Evolutionary conservation across 2,329 filamentous ascomycete species (phyloP).

Genomic region (Aspergillus unguis): DNA sequence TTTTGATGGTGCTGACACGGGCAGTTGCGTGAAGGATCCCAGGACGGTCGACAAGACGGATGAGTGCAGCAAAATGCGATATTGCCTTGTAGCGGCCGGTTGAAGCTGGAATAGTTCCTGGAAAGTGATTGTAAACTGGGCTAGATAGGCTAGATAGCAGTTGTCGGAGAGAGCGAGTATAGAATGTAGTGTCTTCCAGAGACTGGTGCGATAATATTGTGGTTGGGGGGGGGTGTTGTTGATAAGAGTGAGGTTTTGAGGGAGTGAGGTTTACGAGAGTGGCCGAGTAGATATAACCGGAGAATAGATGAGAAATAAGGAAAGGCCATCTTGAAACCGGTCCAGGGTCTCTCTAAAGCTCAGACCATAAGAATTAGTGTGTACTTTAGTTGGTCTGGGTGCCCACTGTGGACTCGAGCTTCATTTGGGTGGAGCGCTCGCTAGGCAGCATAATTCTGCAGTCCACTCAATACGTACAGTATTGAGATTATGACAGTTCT

Average conservation of each 20-base stretch:
- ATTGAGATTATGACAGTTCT: too few relatives aligned
- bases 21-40: background rate
- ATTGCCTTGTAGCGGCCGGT: constrained; percentile 4
- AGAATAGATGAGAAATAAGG: constrained; percentile 13
- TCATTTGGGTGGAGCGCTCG: constrained; percentile 15
- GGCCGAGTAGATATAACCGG: background rate
- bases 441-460: constrained; percentile 19
- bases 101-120: constrained; percentile 2
- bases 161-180: too few relatives aligned
- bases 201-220: constrained; percentile 11
- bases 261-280: constrained; percentile 1
- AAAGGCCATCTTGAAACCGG: constrained; percentile 23
- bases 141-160: background rate
- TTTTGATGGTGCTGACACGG: background rate
- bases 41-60: constrained; percentile 4
- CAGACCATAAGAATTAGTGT: constrained; percentile 18
- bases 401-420: constrained; percentile 13
- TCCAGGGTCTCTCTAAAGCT: constrained; percentile 25
- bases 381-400: constrained; percentile 11
- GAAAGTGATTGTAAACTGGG: constrained; percentile 3
- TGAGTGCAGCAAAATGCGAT: background rate
- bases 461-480: background rate
- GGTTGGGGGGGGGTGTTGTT: background rate
- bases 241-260: background rate
- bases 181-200: constrained; percentile 16